Conservation (phyloP, 495 filamentous ascomycete genomes). For the Annulohypoxylon nitens region DNA sequence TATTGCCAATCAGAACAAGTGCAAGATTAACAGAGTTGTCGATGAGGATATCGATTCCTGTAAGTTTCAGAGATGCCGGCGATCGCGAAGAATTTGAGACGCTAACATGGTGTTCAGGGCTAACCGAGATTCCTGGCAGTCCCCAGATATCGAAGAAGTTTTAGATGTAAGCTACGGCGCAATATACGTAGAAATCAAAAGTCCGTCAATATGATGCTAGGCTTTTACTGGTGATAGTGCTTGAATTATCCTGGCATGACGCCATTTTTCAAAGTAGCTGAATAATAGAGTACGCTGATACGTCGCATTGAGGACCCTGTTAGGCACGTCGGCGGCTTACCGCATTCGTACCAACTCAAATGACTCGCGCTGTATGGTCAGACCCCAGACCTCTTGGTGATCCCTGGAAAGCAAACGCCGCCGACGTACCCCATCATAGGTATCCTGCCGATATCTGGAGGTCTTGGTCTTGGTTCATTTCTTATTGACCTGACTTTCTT, state of each 20-base stretch:
- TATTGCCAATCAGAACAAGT: conserved; percentile 51
- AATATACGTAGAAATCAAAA: background rate
- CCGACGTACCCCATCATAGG: too few species aligned
- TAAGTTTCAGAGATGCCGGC: conserved; percentile 20
- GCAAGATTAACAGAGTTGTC: conserved; percentile 42
- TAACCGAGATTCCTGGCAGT: conserved; percentile 37
- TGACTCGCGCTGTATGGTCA: background rate
- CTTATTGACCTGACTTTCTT: background rate
- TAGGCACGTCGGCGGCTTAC: background rate
- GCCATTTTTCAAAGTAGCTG: background rate
- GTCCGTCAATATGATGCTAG: background rate
- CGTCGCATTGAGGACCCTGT: background rate
- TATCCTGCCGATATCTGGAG: too few species aligned
- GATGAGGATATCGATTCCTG: conserved; percentile 53
- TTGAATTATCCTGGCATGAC: background rate
- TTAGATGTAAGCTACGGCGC: background rate
- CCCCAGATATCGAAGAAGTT: conserved; percentile 36
- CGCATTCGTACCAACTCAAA: conserved; percentile 3
- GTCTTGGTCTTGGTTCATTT: background rate
- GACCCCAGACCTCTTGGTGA: background rate
- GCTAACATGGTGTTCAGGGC: conserved; percentile 27
- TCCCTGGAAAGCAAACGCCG: background rate
- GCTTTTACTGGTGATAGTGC: background rate
- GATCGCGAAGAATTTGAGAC: background rate
- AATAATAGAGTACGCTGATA: background rate